A percentile compares a stretch with the other conserved stretches of the same genome.
Evolutionary conservation across 2,329 filamentous ascomycete species (phyloP).

Genomic region (Simplicillium sp.): DNA sequence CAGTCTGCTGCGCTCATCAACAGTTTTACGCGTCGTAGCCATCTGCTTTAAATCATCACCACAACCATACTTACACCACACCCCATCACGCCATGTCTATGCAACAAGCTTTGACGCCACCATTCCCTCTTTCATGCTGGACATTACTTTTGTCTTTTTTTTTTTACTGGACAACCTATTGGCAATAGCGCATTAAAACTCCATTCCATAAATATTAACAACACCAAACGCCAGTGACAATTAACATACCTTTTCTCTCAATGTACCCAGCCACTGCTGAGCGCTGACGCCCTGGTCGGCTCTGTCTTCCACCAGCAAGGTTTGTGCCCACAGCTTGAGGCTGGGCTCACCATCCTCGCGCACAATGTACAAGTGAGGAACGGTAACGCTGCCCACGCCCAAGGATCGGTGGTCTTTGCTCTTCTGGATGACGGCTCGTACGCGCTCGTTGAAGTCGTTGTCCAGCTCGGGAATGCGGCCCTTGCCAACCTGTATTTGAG

Average conservation of each 20-base stretch:
- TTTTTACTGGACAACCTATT: conserved; percentile 24
- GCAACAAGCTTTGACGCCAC: background rate
- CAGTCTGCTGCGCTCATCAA: no score
- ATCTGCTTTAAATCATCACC: no score
- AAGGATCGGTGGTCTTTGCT: conserved; percentile 78
- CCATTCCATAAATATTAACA: background rate
- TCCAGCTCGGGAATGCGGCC: conserved; percentile 77
- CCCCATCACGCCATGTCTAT: background rate
- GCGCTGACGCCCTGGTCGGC: conserved; percentile 90
- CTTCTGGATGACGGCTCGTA: conserved; percentile 85
- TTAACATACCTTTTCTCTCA: conserved; percentile 79
- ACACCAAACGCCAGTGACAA: background rate
- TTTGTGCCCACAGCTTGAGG: conserved; percentile 93
- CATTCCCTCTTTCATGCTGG: no score
- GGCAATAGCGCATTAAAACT: background rate
- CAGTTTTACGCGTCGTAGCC: no score
- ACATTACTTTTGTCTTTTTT: conserved; percentile 1
- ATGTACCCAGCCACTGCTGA: conserved; percentile 81
- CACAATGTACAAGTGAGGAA: conserved; percentile 87
- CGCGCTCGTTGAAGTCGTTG: conserved; percentile 92
- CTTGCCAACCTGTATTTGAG: conserved; percentile 85
- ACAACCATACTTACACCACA: background rate
- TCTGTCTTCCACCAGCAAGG: conserved; percentile 85
- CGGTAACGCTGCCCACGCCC: conserved; percentile 85
- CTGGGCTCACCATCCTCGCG: conserved; percentile 94